Percentiles rank a stretch among this genome's conserved stretches.
Conservation (phyloP, 2,329 filamentous ascomycete species). For the Fusarium anthophilum region DNA sequence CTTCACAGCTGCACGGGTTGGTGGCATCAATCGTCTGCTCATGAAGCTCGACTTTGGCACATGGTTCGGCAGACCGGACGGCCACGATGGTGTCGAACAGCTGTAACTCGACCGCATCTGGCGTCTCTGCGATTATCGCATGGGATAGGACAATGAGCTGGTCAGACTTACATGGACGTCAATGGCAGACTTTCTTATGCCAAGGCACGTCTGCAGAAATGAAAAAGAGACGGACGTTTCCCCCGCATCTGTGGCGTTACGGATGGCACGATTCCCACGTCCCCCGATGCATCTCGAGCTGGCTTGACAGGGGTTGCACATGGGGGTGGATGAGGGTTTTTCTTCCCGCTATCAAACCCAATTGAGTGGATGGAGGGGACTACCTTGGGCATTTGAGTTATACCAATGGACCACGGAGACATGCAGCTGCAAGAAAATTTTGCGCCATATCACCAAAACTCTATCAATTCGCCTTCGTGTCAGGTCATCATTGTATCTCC, state of each 20-base stretch:
- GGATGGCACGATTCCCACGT: slow-evolving; percentile 40
- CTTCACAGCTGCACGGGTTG: slow-evolving; percentile 77
- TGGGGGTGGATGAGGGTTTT: slow-evolving; percentile 16
- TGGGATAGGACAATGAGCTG: not conserved
- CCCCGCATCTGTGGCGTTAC: slow-evolving; percentile 41
- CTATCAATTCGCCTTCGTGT: slow-evolving; percentile 35
- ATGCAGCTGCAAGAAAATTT: slow-evolving; percentile 7
- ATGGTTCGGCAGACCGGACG: slow-evolving; percentile 58
- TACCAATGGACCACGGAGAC: slow-evolving; percentile 25
- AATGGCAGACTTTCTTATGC: slow-evolving; percentile 13
- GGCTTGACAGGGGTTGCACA: slow-evolving; percentile 17
- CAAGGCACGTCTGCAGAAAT: slow-evolving; percentile 28
- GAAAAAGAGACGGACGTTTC: slow-evolving; percentile 6
- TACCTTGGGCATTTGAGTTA: not conserved
- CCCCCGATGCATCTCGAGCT: slow-evolving; percentile 31
- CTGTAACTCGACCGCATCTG: slow-evolving; percentile 14
- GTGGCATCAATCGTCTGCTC: slow-evolving; percentile 83
- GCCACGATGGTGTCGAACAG: slow-evolving; percentile 27
- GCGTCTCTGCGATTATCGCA: not conserved
- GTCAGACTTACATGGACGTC: slow-evolving; percentile 3
- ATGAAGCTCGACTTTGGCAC: slow-evolving; percentile 87
- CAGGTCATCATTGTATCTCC: slow-evolving; percentile 37
- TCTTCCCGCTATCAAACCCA: not conserved
- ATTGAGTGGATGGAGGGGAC: not conserved
- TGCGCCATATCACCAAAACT: slow-evolving; percentile 21